phyloP scores from a whole-genome alignment of 768 basidiomycete species.

The Macrolepiota fuliginosa region DNA sequence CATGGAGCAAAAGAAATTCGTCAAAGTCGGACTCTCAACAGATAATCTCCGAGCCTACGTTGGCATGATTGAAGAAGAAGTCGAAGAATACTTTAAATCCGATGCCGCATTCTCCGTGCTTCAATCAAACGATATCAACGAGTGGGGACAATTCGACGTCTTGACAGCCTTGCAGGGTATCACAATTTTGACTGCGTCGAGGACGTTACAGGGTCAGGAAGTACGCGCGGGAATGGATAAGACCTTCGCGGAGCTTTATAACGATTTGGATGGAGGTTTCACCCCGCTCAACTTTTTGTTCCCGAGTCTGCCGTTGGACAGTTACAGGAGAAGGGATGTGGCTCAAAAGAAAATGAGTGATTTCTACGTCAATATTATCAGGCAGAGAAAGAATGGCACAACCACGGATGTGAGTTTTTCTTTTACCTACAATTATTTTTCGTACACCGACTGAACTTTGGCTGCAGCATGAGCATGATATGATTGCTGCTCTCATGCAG shows the following conservation, averaged over 20 bases:
- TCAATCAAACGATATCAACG: conserved; percentile 64
- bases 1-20: conserved; percentile 99
- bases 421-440: not conserved
- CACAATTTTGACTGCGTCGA: conserved; percentile 91
- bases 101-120: conserved; percentile 63
- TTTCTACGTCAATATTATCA: conserved; percentile 88
- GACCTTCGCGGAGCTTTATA: conserved; percentile 79
- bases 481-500: conserved; percentile 84
- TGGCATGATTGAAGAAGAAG: conserved; percentile 76
- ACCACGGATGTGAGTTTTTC: conserved; percentile 35
- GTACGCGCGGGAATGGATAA: conserved; percentile 79
- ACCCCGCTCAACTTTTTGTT: conserved; percentile 96
- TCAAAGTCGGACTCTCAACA: conserved; percentile 91
- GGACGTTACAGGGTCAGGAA: conserved; percentile 92
- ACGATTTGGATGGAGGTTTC: conserved; percentile 93
- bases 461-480: conserved; percentile 71
- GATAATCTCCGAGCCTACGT: conserved; percentile 89
- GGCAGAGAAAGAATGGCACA: conserved; percentile 56
- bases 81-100: conserved; percentile 64
- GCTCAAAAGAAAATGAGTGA: conserved; percentile 93
- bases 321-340: conserved; percentile 83
- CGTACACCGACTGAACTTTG: conserved; percentile 3
- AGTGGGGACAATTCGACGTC: conserved; percentile 79
- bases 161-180: conserved; percentile 78
- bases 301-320: conserved; percentile 87